Base-by-base conservation (phyloP, 2,329 filamentous ascomycete species). In the Neopestalotiopsis sp. region DNA sequence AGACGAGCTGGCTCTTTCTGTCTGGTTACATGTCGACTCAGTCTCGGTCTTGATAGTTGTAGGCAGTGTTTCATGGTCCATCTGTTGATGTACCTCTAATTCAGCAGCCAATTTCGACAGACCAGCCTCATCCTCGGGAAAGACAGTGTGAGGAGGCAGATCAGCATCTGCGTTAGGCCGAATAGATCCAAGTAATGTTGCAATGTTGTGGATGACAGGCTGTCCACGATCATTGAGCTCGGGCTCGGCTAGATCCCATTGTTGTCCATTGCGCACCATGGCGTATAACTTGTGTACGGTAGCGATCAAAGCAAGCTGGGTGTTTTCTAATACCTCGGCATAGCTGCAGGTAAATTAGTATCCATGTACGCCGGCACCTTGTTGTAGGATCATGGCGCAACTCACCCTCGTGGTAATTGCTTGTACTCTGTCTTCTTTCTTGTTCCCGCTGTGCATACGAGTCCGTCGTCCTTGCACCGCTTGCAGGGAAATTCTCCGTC, bases 371-470 rank as follows among this genome's bases (percentile, higher is more conserved):
- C 45, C 45, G 45, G 45, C 45, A 53, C 45, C 45, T 58, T 34
- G 45, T 65, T 59, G 20, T 17, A 9, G 40, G 38, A 49, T 62
- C 58, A 40, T 58, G 40, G 65, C 28, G 4, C 28, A 32, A 76
- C 85, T 69, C 84, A 90, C 85, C 89, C 89, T 82, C 86, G 81
- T 12, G 89, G 89, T 61, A 91, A 77, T 79, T 91, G 88, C 81
- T 91, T 91, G 77, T 89, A 91, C 74, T 91, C 89, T n/a, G 88
- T 88, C 86, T 91, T 91, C 76, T 90, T 91, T 71, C 89, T 82
- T 14, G 88, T 86, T 7, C 89, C 89, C 17, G 88, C 88, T 7
- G 87, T 90, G 79, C 89, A 91, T 24, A 91, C 87, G 7, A 90
- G 81, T 17, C 88, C 88, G 70, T 91, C 89, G 73, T 91, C 88